Conservation (phyloP, 129 eudicot genomes). For the Heracleum sosnowskyi region DNA sequence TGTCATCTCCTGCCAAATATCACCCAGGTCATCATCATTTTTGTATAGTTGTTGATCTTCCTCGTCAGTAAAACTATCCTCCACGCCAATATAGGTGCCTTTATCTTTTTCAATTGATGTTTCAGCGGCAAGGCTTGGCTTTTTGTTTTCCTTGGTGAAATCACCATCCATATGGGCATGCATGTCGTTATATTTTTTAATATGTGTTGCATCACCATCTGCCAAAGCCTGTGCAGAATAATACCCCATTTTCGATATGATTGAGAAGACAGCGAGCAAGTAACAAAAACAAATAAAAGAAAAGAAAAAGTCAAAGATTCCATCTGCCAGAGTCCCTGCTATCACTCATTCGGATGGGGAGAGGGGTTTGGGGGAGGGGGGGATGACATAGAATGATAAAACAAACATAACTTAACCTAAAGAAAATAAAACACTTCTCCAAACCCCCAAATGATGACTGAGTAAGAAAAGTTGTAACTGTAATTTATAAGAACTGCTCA, state of each 20-base stretch:
- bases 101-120: conserved; percentile 1
- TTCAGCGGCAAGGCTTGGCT: background rate
- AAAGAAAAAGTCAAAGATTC: background rate
- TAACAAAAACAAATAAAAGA: background rate
- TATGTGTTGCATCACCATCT: conserved; percentile 18
- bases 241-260: conserved; percentile 21
- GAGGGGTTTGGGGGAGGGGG: background rate
- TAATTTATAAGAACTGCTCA: background rate
- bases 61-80: conserved; percentile 34
- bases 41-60: conserved; percentile 18
- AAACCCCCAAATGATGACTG: background rate
- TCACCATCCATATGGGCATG: conserved; percentile 13
- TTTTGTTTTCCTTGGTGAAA: background rate
- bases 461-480: background rate
- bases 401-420: background rate
- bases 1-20: conserved; percentile 74
- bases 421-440: background rate
- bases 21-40: conserved; percentile 47
- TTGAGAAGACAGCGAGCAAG: conserved; percentile 10
- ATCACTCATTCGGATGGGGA: background rate
- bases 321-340: no score
- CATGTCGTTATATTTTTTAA: conserved; percentile 11
- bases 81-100: conserved; percentile 24
- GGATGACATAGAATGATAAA: background rate
- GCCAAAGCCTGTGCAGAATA: conserved; percentile 15